Base-by-base conservation (phyloP, 148 eudicot species). In the Heliamphora exappendiculata region DNA sequence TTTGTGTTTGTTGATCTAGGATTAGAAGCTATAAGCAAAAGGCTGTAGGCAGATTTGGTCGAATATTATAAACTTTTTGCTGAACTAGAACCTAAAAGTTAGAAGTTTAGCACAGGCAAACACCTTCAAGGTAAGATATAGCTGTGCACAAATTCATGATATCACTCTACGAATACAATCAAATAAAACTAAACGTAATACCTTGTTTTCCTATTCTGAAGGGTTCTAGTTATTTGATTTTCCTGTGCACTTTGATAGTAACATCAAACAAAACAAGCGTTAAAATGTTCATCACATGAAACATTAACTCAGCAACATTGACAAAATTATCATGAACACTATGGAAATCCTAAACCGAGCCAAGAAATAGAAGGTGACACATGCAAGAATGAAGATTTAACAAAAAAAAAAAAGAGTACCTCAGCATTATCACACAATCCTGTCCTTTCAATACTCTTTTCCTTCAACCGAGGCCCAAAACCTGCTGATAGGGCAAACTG, bases 401-500 rank as follows among this genome's bases (percentile, higher is more conserved):
- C 17, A 28, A 24, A 28, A 31, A 11, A 68, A 24, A 42, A 50
- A 74, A 63, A 42, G 1, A 8, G 58, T 49, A 88, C 91, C 87
- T 88, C 91, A 64, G 75, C 86, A 31, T 81, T 78, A 49, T 87
- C 88, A 75, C 36, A 68, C 44, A 67, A 28, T 54, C 75, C 16
- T 26, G 78, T 58, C 20, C 55, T 75, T 78, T 85, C 84, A 34
- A 69, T 34, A 55, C 78, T 80, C 67, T 78, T 80, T 72, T 82
- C 85, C 81, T 80, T 85, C 87, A 88, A 74, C 13, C 73, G 78
- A 12, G 91, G 91, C 50, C 91, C 91, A 76, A 83, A 85, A 7
- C 91, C 88, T 49, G 91, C 88, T 37, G 91, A 80, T 20, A 88
- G 83, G 0, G 84, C 87, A 76, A 85, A 84, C 55, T 88, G 91